Conservation (phyloP, 345 rosid species). For the Trapa bicornis region DNA sequence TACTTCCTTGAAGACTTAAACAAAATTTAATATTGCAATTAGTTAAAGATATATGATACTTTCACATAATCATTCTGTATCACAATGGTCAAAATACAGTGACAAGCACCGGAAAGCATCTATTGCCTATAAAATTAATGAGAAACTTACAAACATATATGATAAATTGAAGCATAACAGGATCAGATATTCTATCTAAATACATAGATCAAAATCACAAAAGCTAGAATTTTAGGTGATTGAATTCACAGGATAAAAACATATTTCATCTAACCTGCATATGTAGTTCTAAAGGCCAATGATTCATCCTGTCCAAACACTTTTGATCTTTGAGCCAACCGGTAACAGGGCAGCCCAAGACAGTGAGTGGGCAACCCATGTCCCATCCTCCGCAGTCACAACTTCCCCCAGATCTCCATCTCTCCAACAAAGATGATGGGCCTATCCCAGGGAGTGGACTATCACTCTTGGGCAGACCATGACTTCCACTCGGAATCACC, state of each 20-base stretch:
- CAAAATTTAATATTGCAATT: too few species aligned
- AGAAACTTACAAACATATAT: too few species aligned
- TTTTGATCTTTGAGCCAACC: conserved; percentile 35
- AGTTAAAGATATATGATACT: too few species aligned
- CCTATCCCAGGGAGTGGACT: conserved; percentile 31
- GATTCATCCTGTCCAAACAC: conserved; percentile 23
- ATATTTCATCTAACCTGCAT: conserved; percentile 35
- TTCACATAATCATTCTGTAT: too few species aligned
- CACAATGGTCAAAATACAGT: too few species aligned
- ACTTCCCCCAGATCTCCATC: conserved; percentile 91
- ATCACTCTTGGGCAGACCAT: conserved; percentile 51
- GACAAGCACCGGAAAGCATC: too few species aligned
- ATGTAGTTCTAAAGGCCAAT: conserved; percentile 48
- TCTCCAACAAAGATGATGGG: conserved; percentile 47
- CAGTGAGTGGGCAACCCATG: conserved; percentile 84
- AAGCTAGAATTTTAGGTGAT: not conserved
- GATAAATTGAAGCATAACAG: too few species aligned
- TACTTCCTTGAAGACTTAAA: too few species aligned
- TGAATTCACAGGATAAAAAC: not conserved
- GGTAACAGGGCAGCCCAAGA: conserved; percentile 43
- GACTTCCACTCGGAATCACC: conserved; percentile 70
- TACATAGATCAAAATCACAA: not conserved
- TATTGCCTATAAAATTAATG: too few species aligned
- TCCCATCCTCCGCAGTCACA: conserved; percentile 99
- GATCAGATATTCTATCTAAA: too few species aligned